These are phyloP conservation scores for Pseudocercospora pini-densiflorae DNA, from an alignment of 2,329 filamentous ascomycete genomes.

Conservation along the genomic window DNA sequence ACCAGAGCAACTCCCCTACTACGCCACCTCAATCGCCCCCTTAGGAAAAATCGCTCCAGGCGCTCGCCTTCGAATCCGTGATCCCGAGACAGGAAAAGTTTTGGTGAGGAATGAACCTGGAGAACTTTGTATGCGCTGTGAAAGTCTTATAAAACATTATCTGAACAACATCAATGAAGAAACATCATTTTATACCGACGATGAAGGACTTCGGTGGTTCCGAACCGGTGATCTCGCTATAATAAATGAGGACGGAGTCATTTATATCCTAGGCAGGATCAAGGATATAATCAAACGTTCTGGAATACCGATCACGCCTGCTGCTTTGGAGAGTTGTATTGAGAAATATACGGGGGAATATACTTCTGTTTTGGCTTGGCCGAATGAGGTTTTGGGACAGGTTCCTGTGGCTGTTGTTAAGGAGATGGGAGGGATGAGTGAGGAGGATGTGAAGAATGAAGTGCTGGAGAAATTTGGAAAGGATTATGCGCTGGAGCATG, in stretches of 20 bases:
- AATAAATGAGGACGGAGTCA: slow-evolving; percentile 24
- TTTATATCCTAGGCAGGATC: slow-evolving; percentile 32
- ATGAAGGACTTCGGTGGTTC: slow-evolving; percentile 29
- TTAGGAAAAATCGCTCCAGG: slow-evolving; percentile 20
- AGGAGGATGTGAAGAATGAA: slow-evolving; percentile 25
- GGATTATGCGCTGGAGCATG: slow-evolving; percentile 29
- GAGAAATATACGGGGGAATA: slow-evolving; percentile 23
- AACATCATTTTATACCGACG: slow-evolving; percentile 24
- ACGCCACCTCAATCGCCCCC: slow-evolving; percentile 21
- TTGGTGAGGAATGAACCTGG: slow-evolving; percentile 22
- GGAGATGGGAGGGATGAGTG: slow-evolving; percentile 21
- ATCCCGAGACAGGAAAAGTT: slow-evolving; percentile 18
- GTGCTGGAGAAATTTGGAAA: slow-evolving; percentile 29
- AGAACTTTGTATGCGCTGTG: slow-evolving; percentile 24
- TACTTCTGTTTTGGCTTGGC: slow-evolving; percentile 24
- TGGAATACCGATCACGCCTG: slow-evolving; percentile 29
- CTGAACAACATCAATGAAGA: slow-evolving; percentile 25
- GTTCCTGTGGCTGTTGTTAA: slow-evolving; percentile 30
- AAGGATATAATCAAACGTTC: slow-evolving; percentile 35
- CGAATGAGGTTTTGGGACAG: slow-evolving; percentile 26
- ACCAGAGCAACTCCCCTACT: slow-evolving; percentile 21
- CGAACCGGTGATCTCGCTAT: slow-evolving; percentile 33
- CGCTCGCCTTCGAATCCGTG: slow-evolving; percentile 23
- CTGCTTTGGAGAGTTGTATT: slow-evolving; percentile 33
- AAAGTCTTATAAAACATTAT: slow-evolving; percentile 27